Conservation (phyloP, 129 eudicot species). For the Flaveria sonorensis region DNA sequence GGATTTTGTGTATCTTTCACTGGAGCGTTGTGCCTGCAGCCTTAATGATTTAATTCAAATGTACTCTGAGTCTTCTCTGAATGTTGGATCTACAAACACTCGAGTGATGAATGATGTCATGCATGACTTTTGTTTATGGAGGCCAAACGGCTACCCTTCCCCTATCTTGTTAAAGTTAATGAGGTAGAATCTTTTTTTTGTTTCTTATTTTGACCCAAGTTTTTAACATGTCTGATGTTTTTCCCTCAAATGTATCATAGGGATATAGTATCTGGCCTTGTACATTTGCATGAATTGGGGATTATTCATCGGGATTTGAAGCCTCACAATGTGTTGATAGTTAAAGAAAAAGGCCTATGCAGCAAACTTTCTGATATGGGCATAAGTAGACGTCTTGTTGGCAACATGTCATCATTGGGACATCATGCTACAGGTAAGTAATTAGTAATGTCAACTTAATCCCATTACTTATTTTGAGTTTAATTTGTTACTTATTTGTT, state of each 20-base stretch:
- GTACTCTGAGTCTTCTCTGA: conserved; percentile 42
- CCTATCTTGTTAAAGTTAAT: conserved; percentile 62
- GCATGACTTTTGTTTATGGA: conserved; percentile 65
- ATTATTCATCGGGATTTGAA: conserved; percentile 87
- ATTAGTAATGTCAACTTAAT: conserved; percentile 23
- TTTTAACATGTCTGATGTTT: conserved; percentile 10
- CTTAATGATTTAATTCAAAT: conserved; percentile 67
- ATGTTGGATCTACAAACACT: conserved; percentile 30
- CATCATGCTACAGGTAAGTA: conserved; percentile 82
- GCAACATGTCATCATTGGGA: conserved; percentile 89
- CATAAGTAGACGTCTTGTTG: conserved; percentile 84
- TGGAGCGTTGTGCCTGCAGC: conserved; percentile 85
- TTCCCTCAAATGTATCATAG: conserved; percentile 38
- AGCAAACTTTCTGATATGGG: conserved; percentile 99
- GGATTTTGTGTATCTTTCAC: conserved; percentile 81
- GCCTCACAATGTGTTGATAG: conserved; percentile 91
- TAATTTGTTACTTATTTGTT: conserved; percentile 5
- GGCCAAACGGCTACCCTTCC: conserved; percentile 77
- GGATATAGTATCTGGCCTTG: conserved; percentile 78
- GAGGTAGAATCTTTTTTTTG: conserved; percentile 51
- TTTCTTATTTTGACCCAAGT: neutral
- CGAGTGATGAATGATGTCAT: conserved; percentile 46
- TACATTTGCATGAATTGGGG: conserved; percentile 89
- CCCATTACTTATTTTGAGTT: neutral
- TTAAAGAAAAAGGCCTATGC: conserved; percentile 50